These are phyloP conservation scores for Aureobasidium sp. DNA, from an alignment of 2,329 filamentous ascomycete genomes.

Conservation along the genomic window DNA sequence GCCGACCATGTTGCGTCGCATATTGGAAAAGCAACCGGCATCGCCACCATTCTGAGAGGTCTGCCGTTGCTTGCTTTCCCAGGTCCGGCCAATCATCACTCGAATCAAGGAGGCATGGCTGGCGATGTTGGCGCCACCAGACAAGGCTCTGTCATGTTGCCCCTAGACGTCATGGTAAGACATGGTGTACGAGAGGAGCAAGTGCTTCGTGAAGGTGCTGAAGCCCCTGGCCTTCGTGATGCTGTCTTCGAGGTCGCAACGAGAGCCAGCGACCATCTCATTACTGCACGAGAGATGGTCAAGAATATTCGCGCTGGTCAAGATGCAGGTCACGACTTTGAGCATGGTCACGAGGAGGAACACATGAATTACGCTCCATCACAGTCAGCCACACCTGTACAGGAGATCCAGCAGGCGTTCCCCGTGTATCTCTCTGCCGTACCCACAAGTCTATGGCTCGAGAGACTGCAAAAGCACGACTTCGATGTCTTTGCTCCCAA, in stretches of 20 bases:
- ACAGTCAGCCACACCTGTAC: conserved; percentile 30
- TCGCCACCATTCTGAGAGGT: conserved; percentile 77
- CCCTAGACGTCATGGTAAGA: conserved; percentile 83
- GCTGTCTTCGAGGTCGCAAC: conserved; percentile 90
- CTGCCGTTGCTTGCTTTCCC: conserved; percentile 82
- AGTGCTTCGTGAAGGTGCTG: conserved; percentile 70
- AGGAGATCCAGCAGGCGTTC: conserved; percentile 62
- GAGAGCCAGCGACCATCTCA: conserved; percentile 88
- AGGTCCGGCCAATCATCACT: conserved; percentile 50
- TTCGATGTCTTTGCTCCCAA: conserved; percentile 72
- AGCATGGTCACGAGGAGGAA: conserved; percentile 73
- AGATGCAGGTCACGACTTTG: conserved; percentile 77
- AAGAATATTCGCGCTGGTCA: conserved; percentile 67
- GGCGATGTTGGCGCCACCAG: conserved; percentile 36
- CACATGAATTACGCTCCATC: conserved; percentile 45
- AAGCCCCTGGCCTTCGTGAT: conserved; percentile 76
- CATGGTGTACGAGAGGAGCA: conserved; percentile 78
- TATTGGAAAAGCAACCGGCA: conserved; percentile 88
- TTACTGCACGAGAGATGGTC: conserved; percentile 88
- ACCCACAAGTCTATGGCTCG: conserved; percentile 69
- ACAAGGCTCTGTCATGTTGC: conserved; percentile 67
- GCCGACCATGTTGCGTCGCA: conserved; percentile 91
- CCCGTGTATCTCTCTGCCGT: conserved; percentile 75
- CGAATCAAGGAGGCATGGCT: conserved; percentile 37
- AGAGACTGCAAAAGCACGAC: conserved; percentile 68